phyloP scores from a whole-genome alignment of 176 grass and related monocot species.

The Hyparrhenia diplandra region DNA sequence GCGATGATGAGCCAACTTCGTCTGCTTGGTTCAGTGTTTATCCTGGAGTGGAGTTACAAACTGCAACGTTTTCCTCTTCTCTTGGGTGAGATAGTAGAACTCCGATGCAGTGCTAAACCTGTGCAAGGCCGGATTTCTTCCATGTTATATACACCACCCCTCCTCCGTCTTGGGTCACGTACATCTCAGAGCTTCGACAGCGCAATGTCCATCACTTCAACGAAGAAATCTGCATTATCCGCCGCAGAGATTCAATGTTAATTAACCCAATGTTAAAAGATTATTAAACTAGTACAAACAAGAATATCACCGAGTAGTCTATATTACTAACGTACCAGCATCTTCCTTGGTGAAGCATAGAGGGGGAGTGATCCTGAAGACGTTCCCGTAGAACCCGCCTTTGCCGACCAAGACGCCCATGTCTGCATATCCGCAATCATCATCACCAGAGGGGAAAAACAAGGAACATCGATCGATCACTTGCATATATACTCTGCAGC shows the following conservation, averaged over 20 bases:
- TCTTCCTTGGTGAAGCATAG: constrained; percentile 95
- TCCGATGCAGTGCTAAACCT: not conserved
- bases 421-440: constrained; percentile 33
- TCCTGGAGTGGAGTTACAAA: not conserved
- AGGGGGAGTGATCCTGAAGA: constrained; percentile 94
- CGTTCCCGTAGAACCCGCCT: constrained; percentile 92
- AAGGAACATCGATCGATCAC: not conserved
- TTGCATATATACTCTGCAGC: not conserved
- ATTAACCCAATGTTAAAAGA: no score
- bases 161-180: not conserved
- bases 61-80: no score
- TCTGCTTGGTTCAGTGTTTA: not conserved
- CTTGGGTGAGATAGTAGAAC: not conserved
- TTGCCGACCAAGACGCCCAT: constrained; percentile 95
- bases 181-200: constrained; percentile 73
- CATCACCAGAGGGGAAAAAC: not conserved
- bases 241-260: not conserved
- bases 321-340: constrained; percentile 37
- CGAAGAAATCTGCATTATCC: constrained; percentile 68
- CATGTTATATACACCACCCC: not conserved
- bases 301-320: no score
- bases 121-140: not conserved
- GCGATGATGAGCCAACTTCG: not conserved
- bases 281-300: not conserved
- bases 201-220: constrained; percentile 71